Evolutionary conservation across 331 rosid species (phyloP), one percentile per base, ranked within the genome.

Genomic region (Erythrophleum ivorense): DNA sequence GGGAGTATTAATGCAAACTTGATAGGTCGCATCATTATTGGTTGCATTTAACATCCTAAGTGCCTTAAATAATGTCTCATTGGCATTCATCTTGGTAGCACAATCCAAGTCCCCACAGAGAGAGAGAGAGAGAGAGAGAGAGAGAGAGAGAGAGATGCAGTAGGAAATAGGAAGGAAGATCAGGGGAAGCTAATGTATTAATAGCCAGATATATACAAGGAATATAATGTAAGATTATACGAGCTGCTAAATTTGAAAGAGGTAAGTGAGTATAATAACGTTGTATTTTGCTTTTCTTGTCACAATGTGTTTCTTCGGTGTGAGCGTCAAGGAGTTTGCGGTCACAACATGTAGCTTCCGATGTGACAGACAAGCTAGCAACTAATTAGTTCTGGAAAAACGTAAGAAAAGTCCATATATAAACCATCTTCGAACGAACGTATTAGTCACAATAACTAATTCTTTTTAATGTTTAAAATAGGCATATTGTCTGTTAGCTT

Each of bases 1-100:
- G 38, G 86, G 86, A 54, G 55, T 21, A n/a, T 4, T 34, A 48
- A 15, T 0, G 54, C 86, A 82, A 72, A 82, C 84, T 59, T 3
- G 3, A 38, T 74, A 74, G 2, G 3, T 3, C 4, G 5, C 1
- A 0, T 2, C 1, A 41, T 50, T 29, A 60, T 7, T 8, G 48
- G 4, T 0, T 4, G 1, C 0, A 67, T 40, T 67, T 15, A 67
- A 43, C 31, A 67, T 2, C 16, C 15, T 19, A 59, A 73, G 0
- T 10, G 6, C 0, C 40, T 0, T 0, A 52, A 66, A 82, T 33
- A 58, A 19, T 58, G 64, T 58, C 34, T 11, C 64, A 15, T 52
- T 52, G 57, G 57, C 57, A 58, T 21, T 58, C 64, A 58, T 58
- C 34, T 21, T 58, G 15, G 33, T 15, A 58, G 11, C 71, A 73